phyloP scores from a whole-genome alignment of 2,329 filamentous ascomycete species.

The Fusarium vanettenii region DNA sequence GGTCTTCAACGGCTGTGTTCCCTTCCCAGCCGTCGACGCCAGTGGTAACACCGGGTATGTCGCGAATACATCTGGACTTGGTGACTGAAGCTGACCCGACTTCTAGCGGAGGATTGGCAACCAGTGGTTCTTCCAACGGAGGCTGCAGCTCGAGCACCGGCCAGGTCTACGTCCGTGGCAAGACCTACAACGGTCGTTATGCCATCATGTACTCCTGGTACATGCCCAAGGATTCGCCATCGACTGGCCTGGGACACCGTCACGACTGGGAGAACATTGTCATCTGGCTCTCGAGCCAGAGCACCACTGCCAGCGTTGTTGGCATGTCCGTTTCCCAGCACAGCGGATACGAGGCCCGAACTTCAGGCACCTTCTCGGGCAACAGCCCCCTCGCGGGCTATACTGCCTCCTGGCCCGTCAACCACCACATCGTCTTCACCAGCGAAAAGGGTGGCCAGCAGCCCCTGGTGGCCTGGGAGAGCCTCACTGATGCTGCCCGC shows the following conservation, averaged over 20 bases:
- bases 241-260: conserved; percentile 44
- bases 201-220: conserved; percentile 60
- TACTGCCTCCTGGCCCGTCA: conserved; percentile 43
- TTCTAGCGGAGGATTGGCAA: conserved; percentile 48
- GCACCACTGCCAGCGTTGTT: conserved; percentile 41
- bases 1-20: conserved; percentile 71
- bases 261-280: conserved; percentile 45
- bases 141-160: conserved; percentile 51
- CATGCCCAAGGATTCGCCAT: conserved; percentile 57
- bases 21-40: conserved; percentile 70
- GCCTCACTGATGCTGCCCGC: conserved; percentile 49
- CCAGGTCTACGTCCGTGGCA: conserved; percentile 54
- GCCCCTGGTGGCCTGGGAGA: conserved; percentile 59
- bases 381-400: conserved; percentile 49
- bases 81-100: background rate
- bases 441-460: conserved; percentile 52
- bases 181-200: conserved; percentile 47
- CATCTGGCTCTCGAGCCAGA: conserved; percentile 43
- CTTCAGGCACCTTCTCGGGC: conserved; percentile 39
- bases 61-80: background rate
- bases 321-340: conserved; percentile 54
- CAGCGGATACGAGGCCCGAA: conserved; percentile 47
- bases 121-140: conserved; percentile 45
- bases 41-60: conserved; percentile 61
- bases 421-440: conserved; percentile 54